Conservation (phyloP, 225 moss, liverwort and hornwort species). For the Pseudoscleropodium purum region DNA sequence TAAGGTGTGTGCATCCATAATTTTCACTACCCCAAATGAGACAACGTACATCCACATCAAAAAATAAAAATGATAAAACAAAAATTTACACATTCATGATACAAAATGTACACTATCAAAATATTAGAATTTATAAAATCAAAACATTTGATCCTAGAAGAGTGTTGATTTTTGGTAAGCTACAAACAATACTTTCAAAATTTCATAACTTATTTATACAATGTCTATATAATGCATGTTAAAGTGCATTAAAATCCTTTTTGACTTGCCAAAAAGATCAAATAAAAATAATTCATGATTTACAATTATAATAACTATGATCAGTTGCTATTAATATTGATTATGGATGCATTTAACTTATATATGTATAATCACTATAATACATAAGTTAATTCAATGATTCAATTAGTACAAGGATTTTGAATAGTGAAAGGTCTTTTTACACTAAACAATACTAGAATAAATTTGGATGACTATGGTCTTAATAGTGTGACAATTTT, state of each 20-base stretch:
- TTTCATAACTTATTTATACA: accelerated
- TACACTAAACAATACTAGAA: neutral
- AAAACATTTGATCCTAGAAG: neutral
- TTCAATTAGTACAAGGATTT: neutral
- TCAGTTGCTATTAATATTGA: neutral
- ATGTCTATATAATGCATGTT: neutral
- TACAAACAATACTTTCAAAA: neutral
- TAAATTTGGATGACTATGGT: neutral
- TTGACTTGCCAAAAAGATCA: neutral
- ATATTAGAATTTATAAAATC: neutral
- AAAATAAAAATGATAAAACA: neutral
- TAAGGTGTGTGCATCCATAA: neutral
- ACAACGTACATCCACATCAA: neutral
- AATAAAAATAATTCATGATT: neutral
- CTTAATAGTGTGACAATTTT: neutral
- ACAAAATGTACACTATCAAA: neutral
- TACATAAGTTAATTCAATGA: neutral
- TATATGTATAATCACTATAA: neutral
- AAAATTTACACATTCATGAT: neutral
- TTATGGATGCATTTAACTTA: neutral
- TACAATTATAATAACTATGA: neutral
- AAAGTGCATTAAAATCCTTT: neutral
- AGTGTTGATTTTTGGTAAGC: neutral
- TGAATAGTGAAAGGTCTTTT: neutral
- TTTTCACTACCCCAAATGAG: neutral